Conservation (phyloP, 1,284 basidiomycete species). For the Malassezia arunalokei region DNA sequence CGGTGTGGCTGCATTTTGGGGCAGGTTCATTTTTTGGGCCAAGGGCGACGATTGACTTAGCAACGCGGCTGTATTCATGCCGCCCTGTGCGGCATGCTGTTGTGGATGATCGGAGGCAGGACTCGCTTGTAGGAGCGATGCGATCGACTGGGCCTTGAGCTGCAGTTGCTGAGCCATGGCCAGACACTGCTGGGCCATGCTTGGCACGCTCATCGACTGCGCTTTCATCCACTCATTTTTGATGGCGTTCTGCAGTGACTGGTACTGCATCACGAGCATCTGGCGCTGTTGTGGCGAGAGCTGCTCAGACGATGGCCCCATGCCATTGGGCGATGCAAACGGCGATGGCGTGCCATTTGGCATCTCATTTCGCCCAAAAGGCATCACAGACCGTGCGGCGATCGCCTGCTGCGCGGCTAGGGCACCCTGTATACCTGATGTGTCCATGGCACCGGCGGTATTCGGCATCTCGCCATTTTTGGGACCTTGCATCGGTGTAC, state of each 20-base stretch:
- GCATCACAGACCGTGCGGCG: neutral
- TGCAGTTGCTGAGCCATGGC: conserved; percentile 34
- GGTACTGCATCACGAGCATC: conserved; percentile 34
- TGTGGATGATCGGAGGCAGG: conserved; percentile 1
- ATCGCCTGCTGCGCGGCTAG: neutral
- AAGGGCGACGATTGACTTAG: conserved; percentile 3
- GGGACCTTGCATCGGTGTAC: conserved; percentile 17
- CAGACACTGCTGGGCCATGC: conserved; percentile 31
- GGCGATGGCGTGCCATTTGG: neutral
- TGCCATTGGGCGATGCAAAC: neutral
- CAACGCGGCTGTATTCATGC: neutral
- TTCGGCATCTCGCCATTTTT: neutral
- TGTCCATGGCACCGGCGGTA: neutral
- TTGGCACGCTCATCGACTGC: conserved; percentile 29
- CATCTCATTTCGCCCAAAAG: neutral
- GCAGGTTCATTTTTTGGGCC: no score
- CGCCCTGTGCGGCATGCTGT: conserved; percentile 13
- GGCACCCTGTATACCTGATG: neutral
- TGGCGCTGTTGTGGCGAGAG: conserved; percentile 36
- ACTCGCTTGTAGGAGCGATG: conserved; percentile 21
- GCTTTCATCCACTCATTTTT: conserved; percentile 38
- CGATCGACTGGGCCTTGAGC: conserved; percentile 27
- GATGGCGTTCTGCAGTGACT: conserved; percentile 28
- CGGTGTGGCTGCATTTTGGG: neutral
- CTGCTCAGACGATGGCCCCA: conserved; percentile 4